Evolutionary conservation across 2,329 filamentous ascomycete genomes (phyloP), one percentile per base, ranked within the genome.

Genomic region (Myotisia sp.): DNA sequence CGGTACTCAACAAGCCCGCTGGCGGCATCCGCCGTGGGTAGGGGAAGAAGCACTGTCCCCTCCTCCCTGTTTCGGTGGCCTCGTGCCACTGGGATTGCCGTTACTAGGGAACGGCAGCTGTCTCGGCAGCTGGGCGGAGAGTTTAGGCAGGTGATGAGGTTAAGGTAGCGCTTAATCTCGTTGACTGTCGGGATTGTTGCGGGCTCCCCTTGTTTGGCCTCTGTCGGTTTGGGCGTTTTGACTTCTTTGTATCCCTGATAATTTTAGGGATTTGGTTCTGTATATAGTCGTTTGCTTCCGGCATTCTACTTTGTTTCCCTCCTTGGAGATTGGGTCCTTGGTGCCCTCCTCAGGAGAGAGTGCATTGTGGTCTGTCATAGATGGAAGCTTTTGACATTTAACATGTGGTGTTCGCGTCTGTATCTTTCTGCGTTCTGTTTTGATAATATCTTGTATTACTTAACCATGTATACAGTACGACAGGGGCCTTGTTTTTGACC

Each of bases 1-100:
- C 38, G 38, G 17, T 36, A 35, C 17, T 38, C 38, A 13, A 34
- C 38, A 24, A 41, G 36, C 20, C 32, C 38, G 14, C 10, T 23
- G 37, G 29, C 26, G 20, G 32, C 32, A 24, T 27, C 22, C 17
- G 26, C 32, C 12, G 22, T 34, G 24, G 32, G 23, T 20, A 22
- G 20, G 32, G 32, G 22, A 27, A n/a, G n/a, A n/a, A n/a, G n/a
- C n/a, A 22, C 23, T 19, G n/a, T 19, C 20, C 17, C 32, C 32
- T 24, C 22, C 32, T 34, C 32, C 7, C n/a, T n/a, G n/a, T 34
- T 34, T 27, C 22, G 24, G 32, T 34, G 32, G 32, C 32, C 32
- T 27, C 17, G 13, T 9, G 32, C 32, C 6, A 16, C 32, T 27
- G 22, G 20, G 20, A 34, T 23, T 20, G 22, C 20, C 12, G 26